Evolutionary conservation across 129 eudicot genomes (phyloP).

Genomic region (Lactuca saligna): DNA sequence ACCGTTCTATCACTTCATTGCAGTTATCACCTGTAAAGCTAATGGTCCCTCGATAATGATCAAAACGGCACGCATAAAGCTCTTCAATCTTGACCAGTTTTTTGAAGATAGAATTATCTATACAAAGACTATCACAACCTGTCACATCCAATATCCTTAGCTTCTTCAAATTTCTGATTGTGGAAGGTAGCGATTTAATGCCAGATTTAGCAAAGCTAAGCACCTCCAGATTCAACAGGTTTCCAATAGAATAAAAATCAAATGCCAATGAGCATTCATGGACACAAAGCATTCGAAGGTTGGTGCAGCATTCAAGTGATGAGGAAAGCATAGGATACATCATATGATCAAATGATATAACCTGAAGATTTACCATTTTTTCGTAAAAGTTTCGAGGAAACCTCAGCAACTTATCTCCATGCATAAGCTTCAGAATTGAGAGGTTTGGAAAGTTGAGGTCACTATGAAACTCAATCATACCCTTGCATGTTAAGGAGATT

Average conservation of each 20-base stretch:
- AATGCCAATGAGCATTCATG: no score
- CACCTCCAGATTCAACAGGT: background rate
- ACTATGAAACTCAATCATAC: background rate
- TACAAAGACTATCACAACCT: background rate
- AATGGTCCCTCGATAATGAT: background rate
- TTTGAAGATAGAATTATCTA: background rate
- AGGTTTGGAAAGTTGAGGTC: constrained; percentile 10
- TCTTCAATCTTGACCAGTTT: background rate
- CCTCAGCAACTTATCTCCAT: background rate
- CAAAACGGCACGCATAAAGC: background rate
- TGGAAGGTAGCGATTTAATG: background rate
- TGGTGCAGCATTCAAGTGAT: background rate
- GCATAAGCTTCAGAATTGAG: background rate
- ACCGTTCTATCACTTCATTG: background rate
- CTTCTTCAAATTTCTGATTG: background rate
- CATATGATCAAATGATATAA: background rate
- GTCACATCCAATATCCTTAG: no score
- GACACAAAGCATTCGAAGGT: no score
- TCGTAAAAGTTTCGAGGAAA: background rate
- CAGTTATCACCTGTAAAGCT: background rate
- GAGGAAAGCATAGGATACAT: no score
- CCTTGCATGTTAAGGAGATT: background rate
- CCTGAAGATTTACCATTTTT: background rate
- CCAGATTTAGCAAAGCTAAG: background rate
- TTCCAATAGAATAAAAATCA: background rate